Evolutionary conservation across 805 yeast genomes (phyloP).

Genomic region (Pichia phayaonensis): DNA sequence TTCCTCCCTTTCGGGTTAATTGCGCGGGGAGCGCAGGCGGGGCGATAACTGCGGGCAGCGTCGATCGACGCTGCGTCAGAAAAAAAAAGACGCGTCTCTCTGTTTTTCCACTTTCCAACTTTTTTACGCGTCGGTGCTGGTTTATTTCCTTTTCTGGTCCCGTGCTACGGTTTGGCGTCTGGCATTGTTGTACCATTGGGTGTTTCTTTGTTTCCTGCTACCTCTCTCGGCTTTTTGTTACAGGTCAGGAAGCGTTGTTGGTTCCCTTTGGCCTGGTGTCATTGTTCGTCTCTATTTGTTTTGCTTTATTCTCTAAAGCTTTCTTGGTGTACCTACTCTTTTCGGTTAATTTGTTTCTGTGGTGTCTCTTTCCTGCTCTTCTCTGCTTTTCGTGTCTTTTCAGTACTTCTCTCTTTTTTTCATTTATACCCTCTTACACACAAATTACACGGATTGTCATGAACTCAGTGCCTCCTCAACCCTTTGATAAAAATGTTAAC

Average conservation of each 20-base stretch:
- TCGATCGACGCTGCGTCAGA: neutral
- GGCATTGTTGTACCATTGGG: neutral
- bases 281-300: too few species aligned
- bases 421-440: too few species aligned
- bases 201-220: neutral
- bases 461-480: neutral
- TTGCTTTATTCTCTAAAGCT: neutral
- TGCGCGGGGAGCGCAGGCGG: too few species aligned
- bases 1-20: too few species aligned
- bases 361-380: neutral
- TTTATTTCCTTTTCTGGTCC: too few species aligned
- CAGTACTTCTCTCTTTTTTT: neutral
- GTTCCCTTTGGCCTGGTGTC: neutral
- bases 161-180: too few species aligned
- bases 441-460: neutral
- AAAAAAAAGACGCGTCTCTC: neutral
- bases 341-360: neutral
- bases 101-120: neutral
- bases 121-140: neutral
- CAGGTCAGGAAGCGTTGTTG: neutral
- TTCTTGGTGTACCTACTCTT: neutral
- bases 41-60: neutral
- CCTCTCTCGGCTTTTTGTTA: neutral
- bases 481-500: constrained; percentile 21
- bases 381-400: neutral